Conservation (phyloP, 2,329 filamentous ascomycete species). For the Talaromyces sp. region DNA sequence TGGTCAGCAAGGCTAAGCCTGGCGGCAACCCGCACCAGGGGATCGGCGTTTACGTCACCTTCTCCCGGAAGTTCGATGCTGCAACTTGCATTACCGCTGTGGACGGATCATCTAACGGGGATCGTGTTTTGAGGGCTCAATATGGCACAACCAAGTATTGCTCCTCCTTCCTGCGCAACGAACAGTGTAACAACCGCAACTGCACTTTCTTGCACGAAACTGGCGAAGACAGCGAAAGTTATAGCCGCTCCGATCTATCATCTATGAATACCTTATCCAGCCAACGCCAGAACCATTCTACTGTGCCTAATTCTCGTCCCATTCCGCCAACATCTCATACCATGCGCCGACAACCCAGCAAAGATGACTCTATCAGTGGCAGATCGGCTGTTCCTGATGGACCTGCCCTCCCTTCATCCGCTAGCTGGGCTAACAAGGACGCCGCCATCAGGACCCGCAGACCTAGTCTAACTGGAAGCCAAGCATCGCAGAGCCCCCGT, state of each 20-base stretch:
- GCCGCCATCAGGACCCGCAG: slow-evolving; percentile 66
- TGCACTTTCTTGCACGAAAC: slow-evolving; percentile 99
- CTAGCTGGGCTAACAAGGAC: slow-evolving; percentile 82
- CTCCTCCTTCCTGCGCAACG: slow-evolving; percentile 91
- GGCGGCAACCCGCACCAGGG: slow-evolving; percentile 71
- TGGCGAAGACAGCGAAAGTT: slow-evolving; percentile 97
- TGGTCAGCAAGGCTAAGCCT: slow-evolving; percentile 94
- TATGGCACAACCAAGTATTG: slow-evolving; percentile 98
- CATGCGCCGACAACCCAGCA: slow-evolving; percentile 76
- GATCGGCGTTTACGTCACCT: slow-evolving; percentile 97
- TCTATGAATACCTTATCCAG: slow-evolving; percentile 90
- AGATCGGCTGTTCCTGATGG: slow-evolving; percentile 70
- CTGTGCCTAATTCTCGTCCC: slow-evolving; percentile 52
- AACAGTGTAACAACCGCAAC: slow-evolving; percentile 90
- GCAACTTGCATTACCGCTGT: slow-evolving; percentile 87
- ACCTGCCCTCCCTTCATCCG: slow-evolving; percentile 88
- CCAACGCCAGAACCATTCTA: slow-evolving; percentile 66
- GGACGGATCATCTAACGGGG: slow-evolving; percentile 88
- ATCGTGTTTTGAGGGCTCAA: slow-evolving; percentile 74
- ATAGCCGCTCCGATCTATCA: slow-evolving; percentile 89
- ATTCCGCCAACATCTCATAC: slow-evolving; percentile 57
- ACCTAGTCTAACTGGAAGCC: slow-evolving; percentile 77
- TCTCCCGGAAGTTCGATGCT: slow-evolving; percentile 87
- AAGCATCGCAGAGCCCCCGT: slow-evolving; percentile 79
- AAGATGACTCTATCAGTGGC: slow-evolving; percentile 64